phyloP scores from a whole-genome alignment of 768 basidiomycete genomes.

The Russula sp. region DNA sequence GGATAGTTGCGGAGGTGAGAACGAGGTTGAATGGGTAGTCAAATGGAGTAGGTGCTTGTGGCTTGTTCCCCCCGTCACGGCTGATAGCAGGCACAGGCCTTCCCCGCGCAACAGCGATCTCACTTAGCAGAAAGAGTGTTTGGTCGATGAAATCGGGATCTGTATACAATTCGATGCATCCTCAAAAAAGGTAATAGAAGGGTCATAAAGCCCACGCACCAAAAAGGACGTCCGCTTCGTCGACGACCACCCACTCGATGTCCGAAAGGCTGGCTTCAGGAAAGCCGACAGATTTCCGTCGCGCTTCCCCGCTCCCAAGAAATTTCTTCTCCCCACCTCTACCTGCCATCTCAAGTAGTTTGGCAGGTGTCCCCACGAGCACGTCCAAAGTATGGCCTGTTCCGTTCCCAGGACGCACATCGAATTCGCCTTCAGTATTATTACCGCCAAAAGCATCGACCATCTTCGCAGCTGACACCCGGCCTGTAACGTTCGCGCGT shows the following conservation, averaged over 20 bases:
- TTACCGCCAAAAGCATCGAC: conserved; percentile 25
- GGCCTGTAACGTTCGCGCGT: conserved; percentile 39
- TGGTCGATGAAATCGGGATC: conserved; percentile 78
- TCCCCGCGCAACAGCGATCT: conserved; percentile 60
- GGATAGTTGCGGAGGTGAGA: conserved; percentile 83
- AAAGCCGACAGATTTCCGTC: conserved; percentile 34
- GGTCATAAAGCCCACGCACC: conserved; percentile 40
- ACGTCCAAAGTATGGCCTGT: conserved; percentile 40
- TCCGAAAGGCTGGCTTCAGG: conserved; percentile 57
- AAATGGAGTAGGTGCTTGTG: conserved; percentile 25
- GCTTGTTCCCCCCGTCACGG: background rate
- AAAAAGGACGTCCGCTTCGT: conserved; percentile 87
- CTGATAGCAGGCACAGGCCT: conserved; percentile 30
- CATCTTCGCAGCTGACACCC: conserved; percentile 45
- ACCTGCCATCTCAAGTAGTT: conserved; percentile 51
- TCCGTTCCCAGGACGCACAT: conserved; percentile 18
- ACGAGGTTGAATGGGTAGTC: conserved; percentile 75
- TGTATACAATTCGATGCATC: conserved; percentile 29
- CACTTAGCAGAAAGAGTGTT: conserved; percentile 61
- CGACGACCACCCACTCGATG: conserved; percentile 85
- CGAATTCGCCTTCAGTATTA: conserved; percentile 24
- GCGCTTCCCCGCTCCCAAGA: conserved; percentile 24
- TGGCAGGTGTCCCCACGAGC: conserved; percentile 58
- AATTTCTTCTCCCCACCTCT: conserved; percentile 45
- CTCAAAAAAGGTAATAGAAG: background rate